Conservation (phyloP, 768 basidiomycete genomes). For the Naganishia antarctica region DNA sequence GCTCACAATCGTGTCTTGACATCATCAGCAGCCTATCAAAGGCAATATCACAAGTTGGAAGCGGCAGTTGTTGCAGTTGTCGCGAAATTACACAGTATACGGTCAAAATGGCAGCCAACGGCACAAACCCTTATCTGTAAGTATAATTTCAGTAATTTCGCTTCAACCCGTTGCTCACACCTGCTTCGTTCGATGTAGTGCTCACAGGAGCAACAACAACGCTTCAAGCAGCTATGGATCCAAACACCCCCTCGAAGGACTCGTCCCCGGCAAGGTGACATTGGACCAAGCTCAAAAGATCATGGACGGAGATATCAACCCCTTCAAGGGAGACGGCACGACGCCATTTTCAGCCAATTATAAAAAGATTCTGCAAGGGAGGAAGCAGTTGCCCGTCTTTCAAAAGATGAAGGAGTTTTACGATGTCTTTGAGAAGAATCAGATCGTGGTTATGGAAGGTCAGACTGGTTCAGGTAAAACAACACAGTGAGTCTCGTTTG, state of each 20-base stretch:
- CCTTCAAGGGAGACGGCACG: conserved; percentile 61
- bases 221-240: conserved; percentile 6
- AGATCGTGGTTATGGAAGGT: conserved; percentile 67
- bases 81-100: conserved; percentile 17
- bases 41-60: background rate
- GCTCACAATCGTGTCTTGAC: background rate
- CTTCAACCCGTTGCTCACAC: background rate
- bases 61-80: background rate
- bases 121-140: conserved; percentile 44
- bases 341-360: conserved; percentile 70
- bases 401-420: conserved; percentile 89
- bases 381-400: conserved; percentile 87
- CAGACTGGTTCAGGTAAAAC: conserved; percentile 96
- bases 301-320: conserved; percentile 73
- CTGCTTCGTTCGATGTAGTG: background rate
- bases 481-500: conserved; percentile 61
- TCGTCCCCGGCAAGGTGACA: conserved; percentile 65
- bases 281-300: conserved; percentile 64
- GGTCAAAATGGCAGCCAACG: conserved; percentile 27
- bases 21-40: background rate
- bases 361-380: conserved; percentile 73
- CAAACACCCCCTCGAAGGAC: conserved; percentile 63
- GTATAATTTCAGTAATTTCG: background rate
- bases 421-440: conserved; percentile 71
- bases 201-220: conserved; percentile 8